Evolutionary conservation across 2,329 filamentous ascomycete species (phyloP).

Genomic region (Diatrype stigma): DNA sequence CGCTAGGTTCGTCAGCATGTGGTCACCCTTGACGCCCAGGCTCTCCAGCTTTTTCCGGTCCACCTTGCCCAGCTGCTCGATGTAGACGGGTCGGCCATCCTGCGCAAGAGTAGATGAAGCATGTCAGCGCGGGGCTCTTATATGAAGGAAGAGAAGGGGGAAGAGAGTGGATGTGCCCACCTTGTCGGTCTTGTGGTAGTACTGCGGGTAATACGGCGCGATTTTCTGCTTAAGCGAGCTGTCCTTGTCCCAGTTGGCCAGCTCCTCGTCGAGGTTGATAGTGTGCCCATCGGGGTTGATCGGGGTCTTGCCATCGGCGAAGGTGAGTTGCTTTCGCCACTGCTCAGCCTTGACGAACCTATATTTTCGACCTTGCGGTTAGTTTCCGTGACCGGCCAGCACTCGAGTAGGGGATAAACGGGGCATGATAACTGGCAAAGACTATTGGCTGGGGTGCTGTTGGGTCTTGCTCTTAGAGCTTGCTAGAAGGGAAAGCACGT

Average conservation of each 20-base stretch:
- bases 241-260: conserved; percentile 63
- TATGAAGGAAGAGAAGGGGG: background rate
- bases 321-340: background rate
- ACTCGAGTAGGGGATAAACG: background rate
- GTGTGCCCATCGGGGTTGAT: conserved; percentile 11
- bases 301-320: background rate
- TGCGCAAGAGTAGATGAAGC: conserved; percentile 31
- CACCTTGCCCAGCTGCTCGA: conserved; percentile 92
- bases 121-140: conserved; percentile 32
- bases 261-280: conserved; percentile 60
- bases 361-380: background rate
- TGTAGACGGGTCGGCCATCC: conserved; percentile 96
- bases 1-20: conserved; percentile 94
- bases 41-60: conserved; percentile 87
- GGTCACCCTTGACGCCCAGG: conserved; percentile 77
- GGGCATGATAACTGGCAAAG: background rate
- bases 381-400: background rate
- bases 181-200: conserved; percentile 97
- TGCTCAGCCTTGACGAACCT: conserved; percentile 1
- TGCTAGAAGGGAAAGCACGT: background rate
- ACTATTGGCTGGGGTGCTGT: no score
- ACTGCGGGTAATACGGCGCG: conserved; percentile 92
- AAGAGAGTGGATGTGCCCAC: conserved; percentile 33
- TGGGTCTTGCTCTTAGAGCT: no score
- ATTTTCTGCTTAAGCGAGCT: conserved; percentile 66